Evolutionary conservation across 1,284 basidiomycete genomes (phyloP).

Genomic region (Veloboletus limbatus): DNA sequence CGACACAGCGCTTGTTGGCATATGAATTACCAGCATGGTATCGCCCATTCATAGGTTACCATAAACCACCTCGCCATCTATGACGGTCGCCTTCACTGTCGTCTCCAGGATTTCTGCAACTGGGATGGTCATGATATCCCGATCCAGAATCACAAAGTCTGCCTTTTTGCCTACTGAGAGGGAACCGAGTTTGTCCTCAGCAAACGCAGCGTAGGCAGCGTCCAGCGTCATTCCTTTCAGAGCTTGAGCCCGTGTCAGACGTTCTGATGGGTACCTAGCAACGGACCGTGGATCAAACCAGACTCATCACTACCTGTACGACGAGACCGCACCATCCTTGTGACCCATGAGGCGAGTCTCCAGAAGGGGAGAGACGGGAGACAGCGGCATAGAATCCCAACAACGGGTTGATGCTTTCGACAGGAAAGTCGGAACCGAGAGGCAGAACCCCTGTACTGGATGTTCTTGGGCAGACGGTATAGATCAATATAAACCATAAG

Average conservation of each 20-base stretch:
- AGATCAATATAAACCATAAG: background rate
- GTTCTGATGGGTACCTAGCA: constrained; percentile 68
- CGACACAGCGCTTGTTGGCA: too few relatives aligned
- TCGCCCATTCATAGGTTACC: constrained; percentile 49
- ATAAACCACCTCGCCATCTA: constrained; percentile 73
- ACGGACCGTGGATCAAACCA: background rate
- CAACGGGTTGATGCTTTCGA: constrained; percentile 79
- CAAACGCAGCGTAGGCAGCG: constrained; percentile 83
- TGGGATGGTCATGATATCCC: constrained; percentile 72
- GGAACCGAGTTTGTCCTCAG: constrained; percentile 67
- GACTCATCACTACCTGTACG: background rate
- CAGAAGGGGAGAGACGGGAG: constrained; percentile 64
- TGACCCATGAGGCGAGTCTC: constrained; percentile 77
- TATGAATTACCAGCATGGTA: too few relatives aligned
- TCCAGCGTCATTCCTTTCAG: constrained; percentile 85
- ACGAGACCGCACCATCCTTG: constrained; percentile 67
- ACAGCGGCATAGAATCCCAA: constrained; percentile 87
- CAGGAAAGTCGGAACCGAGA: constrained; percentile 89
- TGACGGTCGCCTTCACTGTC: constrained; percentile 58
- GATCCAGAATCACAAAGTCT: constrained; percentile 81
- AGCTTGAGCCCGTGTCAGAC: constrained; percentile 71
- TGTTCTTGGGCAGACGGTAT: constrained; percentile 6
- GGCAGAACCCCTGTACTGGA: constrained; percentile 61
- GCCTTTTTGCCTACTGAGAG: constrained; percentile 75
- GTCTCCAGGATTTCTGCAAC: constrained; percentile 54